A percentile compares a stretch with the other conserved stretches of the same genome.
Evolutionary conservation across 495 filamentous ascomycete species (phyloP).

Genomic region (Penicillium antarcticum): DNA sequence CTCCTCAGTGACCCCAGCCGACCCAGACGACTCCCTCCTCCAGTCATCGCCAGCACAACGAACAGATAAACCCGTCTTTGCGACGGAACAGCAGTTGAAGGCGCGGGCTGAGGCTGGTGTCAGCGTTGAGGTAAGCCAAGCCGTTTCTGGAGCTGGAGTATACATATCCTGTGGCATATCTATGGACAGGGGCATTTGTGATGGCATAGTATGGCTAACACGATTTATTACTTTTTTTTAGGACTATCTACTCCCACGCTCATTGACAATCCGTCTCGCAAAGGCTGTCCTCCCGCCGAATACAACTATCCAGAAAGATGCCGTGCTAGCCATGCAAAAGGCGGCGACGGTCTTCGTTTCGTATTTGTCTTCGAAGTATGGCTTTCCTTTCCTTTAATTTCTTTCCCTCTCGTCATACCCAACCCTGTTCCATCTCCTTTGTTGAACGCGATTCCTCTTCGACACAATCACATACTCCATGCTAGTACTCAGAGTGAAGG

Average conservation of each 20-base stretch:
- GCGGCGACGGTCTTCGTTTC: slow-evolving; percentile 92
- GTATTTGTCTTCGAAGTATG: slow-evolving; percentile 81
- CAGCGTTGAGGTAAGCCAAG: slow-evolving; percentile 40
- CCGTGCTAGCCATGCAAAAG: slow-evolving; percentile 85
- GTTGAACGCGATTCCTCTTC: too few relatives aligned
- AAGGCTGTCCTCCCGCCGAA: slow-evolving; percentile 97
- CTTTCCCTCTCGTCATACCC: background rate
- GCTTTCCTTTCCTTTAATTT: slow-evolving; percentile 3
- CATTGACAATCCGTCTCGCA: slow-evolving; percentile 87
- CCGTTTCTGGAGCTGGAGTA: background rate
- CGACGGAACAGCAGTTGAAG: slow-evolving; percentile 47
- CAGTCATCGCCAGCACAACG: slow-evolving; percentile 15
- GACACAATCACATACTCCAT: too few relatives aligned
- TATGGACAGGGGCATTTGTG: background rate
- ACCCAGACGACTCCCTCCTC: slow-evolving; percentile 18
- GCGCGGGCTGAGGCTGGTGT: slow-evolving; percentile 41
- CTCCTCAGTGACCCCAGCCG: slow-evolving; percentile 28
- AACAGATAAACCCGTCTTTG: slow-evolving; percentile 30
- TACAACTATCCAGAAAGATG: slow-evolving; percentile 92
- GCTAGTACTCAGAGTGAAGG: too few relatives aligned
- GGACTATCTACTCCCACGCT: slow-evolving; percentile 90
- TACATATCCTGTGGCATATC: background rate
- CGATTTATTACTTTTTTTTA: slow-evolving; percentile 29
- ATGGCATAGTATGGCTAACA: background rate
- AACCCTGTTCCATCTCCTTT: too few relatives aligned